Evolutionary conservation across 164 flowering plant species (phyloP).

Genomic region (Berberis vulgaris): DNA sequence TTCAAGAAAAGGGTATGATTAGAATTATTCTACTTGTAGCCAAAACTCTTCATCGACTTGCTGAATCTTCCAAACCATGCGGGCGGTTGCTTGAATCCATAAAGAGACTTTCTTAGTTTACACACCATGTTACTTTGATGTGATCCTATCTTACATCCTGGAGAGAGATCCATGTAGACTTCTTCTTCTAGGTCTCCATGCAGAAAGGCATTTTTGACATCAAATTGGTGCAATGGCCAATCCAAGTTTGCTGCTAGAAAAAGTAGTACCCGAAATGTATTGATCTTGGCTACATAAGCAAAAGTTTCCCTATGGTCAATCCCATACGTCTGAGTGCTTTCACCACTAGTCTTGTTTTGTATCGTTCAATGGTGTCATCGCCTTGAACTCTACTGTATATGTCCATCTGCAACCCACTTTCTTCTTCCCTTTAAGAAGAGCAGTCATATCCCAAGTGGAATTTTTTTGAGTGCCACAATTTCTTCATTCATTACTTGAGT

Average conservation of each 20-base stretch:
- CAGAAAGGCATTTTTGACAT: neutral
- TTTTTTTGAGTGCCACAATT: neutral
- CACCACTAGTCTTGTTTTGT: neutral
- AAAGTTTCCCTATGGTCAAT: neutral
- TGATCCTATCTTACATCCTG: neutral
- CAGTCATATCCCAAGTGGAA: neutral
- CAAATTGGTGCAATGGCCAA: too few relatives aligned
- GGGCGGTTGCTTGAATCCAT: neutral
- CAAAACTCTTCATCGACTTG: constrained; percentile 1
- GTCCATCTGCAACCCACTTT: neutral
- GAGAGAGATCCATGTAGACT: constrained; percentile 2
- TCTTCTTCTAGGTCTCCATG: neutral
- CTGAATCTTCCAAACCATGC: constrained; percentile 7
- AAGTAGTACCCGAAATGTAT: neutral
- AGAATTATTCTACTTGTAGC: neutral
- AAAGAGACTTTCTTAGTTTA: neutral
- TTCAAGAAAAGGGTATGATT: neutral
- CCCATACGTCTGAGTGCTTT: neutral
- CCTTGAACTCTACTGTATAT: neutral
- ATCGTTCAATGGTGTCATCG: neutral
- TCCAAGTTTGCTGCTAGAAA: neutral
- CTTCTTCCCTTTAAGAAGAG: neutral
- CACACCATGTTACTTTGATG: neutral
- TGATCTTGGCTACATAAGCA: neutral
- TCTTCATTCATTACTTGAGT: neutral